phyloP scores from a whole-genome alignment of 345 rosid species.

The Boechera retrofracta region DNA sequence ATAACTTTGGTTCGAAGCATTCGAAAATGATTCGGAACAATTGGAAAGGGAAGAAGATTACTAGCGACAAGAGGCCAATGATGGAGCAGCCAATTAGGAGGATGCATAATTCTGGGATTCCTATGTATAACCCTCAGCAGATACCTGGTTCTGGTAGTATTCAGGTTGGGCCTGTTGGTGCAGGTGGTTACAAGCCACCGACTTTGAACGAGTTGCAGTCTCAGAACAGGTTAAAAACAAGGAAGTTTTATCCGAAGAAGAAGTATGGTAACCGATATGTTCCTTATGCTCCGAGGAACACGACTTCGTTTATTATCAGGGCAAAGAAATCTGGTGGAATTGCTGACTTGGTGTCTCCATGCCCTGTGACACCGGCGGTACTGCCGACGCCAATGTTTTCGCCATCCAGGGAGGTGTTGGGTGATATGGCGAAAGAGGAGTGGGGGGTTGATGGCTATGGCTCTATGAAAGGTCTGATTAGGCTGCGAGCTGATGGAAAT shows the following conservation, averaged over 20 bases:
- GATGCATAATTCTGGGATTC: constrained; percentile 46
- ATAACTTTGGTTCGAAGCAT: constrained; percentile 42
- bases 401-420: constrained; percentile 84
- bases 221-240: constrained; percentile 73
- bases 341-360: constrained; percentile 90
- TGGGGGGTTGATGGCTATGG: constrained; percentile 99
- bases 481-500: constrained; percentile 76
- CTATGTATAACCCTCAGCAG: constrained; percentile 64
- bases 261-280: constrained; percentile 70
- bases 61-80: constrained; percentile 45
- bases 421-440: constrained; percentile 95
- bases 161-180: constrained; percentile 35
- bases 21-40: constrained; percentile 48
- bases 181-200: constrained; percentile 79
- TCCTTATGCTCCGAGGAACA: constrained; percentile 95
- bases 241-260: constrained; percentile 76
- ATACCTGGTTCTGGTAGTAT: constrained; percentile 32
- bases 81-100: constrained; percentile 52
- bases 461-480: constrained; percentile 93
- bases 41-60: constrained; percentile 83
- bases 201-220: constrained; percentile 79
- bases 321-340: constrained; percentile 95
- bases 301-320: constrained; percentile 81
- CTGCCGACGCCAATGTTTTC: constrained; percentile 87
- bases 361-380: constrained; percentile 90